Conservation (phyloP, 2,329 filamentous ascomycete genomes). For the Colletotrichum sp. region DNA sequence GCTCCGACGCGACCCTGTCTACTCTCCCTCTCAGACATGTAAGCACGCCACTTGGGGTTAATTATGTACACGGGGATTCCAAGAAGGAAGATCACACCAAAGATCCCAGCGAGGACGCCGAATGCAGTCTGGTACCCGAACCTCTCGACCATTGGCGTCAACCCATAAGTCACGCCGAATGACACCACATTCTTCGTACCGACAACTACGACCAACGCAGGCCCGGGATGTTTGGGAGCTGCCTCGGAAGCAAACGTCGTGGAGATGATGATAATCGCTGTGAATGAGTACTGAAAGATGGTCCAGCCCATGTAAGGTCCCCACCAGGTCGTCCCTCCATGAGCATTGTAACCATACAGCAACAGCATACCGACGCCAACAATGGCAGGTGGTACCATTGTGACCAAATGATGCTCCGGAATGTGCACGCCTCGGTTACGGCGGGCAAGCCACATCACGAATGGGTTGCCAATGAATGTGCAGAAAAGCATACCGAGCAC, state of each 20-base stretch:
- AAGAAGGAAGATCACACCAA: slow-evolving; percentile 24
- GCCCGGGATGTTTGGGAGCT: slow-evolving; percentile 36
- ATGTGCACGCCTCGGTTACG: slow-evolving; percentile 25
- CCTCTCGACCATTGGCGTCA: slow-evolving; percentile 33
- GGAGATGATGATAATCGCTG: slow-evolving; percentile 29
- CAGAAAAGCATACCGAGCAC: slow-evolving; percentile 32
- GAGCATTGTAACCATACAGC: slow-evolving; percentile 21
- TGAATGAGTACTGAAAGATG: slow-evolving; percentile 30
- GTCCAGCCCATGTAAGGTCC: slow-evolving; percentile 33
- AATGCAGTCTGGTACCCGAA: slow-evolving; percentile 23
- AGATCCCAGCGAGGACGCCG: slow-evolving; percentile 22
- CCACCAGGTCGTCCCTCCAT: slow-evolving; percentile 4
- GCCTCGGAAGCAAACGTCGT: slow-evolving; percentile 38
- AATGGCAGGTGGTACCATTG: slow-evolving; percentile 19
- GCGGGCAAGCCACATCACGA: slow-evolving; percentile 23
- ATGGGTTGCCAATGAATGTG: slow-evolving; percentile 22
- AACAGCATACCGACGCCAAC: slow-evolving; percentile 23
- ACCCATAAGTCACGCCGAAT: slow-evolving; percentile 33
- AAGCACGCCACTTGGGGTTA: slow-evolving; percentile 22
- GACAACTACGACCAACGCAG: slow-evolving; percentile 35
- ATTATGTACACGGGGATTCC: slow-evolving; percentile 25
- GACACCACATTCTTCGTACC: slow-evolving; percentile 37
- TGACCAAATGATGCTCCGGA: slow-evolving; percentile 24
- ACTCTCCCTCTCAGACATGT: neutral
- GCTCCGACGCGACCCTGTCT: neutral